Base-by-base conservation (phyloP, 2,329 filamentous ascomycete species). In the Incumbomyces lentus region DNA sequence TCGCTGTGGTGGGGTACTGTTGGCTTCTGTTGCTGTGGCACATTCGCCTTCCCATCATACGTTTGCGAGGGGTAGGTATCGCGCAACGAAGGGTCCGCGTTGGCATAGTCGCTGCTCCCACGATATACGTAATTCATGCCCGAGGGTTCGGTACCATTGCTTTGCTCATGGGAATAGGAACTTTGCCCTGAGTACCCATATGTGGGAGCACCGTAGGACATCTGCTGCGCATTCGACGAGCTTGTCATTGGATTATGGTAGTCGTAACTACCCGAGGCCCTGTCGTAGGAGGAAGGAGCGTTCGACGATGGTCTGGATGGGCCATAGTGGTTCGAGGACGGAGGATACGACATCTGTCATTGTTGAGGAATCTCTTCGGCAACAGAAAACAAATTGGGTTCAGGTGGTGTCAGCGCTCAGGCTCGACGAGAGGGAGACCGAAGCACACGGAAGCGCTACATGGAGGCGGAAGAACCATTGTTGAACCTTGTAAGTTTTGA, bases 341-440 rank as follows among this genome's bases (percentile, higher is more conserved):
- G 31, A 12, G 44, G 33, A 26, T 54, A 51, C n/a, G 54, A 51
- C 55, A 57, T 57, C 44, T 18, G 13, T 35, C 8, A 26, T 10
- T 19, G 13, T n/a, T 14, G 6, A 6, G 30, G 22, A 26, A 26
- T 26, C 22, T 26, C 4, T 26, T 8, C 8, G 22, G 22, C 22
- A 26, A 26, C 8, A 8, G 22, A 26, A 8, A 8, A 26, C 22
- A n/a, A n/a, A 8, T 26, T 26, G 22, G 22, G 22, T 8, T 26
- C 22, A 4, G 22, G 22, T 26, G 22, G 22, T 26, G 22, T 4
- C 22, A 8, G 22, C 22, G 22, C 22, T 5, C 22, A 26, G 22
- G 22, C 22, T 4, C 22, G 22, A 8, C 22, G 5, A 26, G 5
- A 26, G 22, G 4, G 22, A 26, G 22, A 26, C 22, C 5, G 22